phyloP scores from a whole-genome alignment of 352 stramenopile species.

The Phytopythium chamaehyphon region DNA sequence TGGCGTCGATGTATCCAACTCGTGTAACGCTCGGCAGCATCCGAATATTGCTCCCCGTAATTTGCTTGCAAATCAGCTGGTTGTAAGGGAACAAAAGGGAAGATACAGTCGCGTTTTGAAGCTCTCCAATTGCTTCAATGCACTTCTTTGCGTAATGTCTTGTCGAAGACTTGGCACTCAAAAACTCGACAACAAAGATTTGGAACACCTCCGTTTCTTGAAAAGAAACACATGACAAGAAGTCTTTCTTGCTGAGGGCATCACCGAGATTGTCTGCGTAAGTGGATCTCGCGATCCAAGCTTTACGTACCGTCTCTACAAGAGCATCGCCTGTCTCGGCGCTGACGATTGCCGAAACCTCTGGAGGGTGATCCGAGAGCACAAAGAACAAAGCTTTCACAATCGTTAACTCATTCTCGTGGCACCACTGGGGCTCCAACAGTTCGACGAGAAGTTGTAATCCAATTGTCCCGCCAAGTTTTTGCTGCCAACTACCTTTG shows the following conservation, averaged over 20 bases:
- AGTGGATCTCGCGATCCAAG: constrained; percentile 35
- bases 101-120: constrained; percentile 57
- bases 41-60: constrained; percentile 74
- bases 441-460: constrained; percentile 62
- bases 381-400: constrained; percentile 86
- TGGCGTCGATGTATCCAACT: constrained; percentile 81
- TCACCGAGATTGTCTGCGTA: constrained; percentile 33
- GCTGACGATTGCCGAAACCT: constrained; percentile 80
- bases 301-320: constrained; percentile 51
- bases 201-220: constrained; percentile 86
- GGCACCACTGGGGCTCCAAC: constrained; percentile 71
- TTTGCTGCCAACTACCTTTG: constrained; percentile 81
- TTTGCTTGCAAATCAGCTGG: constrained; percentile 81
- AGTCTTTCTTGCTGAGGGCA: constrained; percentile 51
- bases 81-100: constrained; percentile 80
- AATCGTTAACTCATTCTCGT: constrained; percentile 85
- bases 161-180: constrained; percentile 70
- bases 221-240: constrained; percentile 67
- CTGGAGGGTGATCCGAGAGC: constrained; percentile 76
- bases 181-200: constrained; percentile 84
- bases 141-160: constrained; percentile 69
- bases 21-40: constrained; percentile 64
- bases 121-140: constrained; percentile 49
- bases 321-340: constrained; percentile 62
- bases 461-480: constrained; percentile 72